Base-by-base conservation (phyloP, 495 filamentous ascomycete genomes). In the Trichoderma reesei region DNA sequence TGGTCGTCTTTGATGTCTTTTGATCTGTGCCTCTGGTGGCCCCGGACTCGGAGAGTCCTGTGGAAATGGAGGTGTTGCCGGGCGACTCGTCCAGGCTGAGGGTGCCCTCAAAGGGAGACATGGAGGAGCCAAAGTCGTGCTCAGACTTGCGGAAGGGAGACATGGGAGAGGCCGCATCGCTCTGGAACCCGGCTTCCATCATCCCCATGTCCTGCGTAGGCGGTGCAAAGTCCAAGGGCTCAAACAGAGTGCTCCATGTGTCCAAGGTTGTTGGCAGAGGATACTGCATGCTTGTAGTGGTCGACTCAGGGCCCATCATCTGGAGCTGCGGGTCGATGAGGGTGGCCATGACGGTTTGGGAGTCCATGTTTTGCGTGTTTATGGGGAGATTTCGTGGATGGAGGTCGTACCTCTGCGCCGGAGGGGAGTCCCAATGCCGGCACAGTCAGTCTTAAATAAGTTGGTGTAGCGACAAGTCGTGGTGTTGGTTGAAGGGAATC, bases 281-380 rank as follows among this genome's bases (percentile, higher is more conserved):
- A 31, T 54, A 54, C 11, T 54, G 46, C 20, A 54, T 20, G 42
- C 42, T 14, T 54, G 3, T 18, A 5, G 3, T 31, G 46, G 46
- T 26, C 5, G 46, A 26, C 5, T 5, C 20, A 16, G 20, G 46
- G 18, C 5, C 11, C 46, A 10, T 20, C 46, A 54, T 4, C 4
- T 54, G n/a, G 46, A 54, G 46, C 46, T 54, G 46, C 46, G 46
- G 46, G 11, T 54, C 46, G 46, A 54, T 26, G n/a, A 31, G 46
- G 31, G 46, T 18, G 2, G 46, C 46, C 46, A 18, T 26, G 20
- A 18, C 20, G 6, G 46, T 5, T 20, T 54, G n/a, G 46, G 20
- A 31, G 11, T 54, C 46, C 46, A 54, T 54, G 18, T 16, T 54
- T 16, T 54, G n/a, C n/a, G n/a, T n/a, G n/a, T n/a, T n/a, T n/a